Evolutionary conservation across 768 basidiomycete genomes (phyloP).

Genomic region (Trametes punicea): DNA sequence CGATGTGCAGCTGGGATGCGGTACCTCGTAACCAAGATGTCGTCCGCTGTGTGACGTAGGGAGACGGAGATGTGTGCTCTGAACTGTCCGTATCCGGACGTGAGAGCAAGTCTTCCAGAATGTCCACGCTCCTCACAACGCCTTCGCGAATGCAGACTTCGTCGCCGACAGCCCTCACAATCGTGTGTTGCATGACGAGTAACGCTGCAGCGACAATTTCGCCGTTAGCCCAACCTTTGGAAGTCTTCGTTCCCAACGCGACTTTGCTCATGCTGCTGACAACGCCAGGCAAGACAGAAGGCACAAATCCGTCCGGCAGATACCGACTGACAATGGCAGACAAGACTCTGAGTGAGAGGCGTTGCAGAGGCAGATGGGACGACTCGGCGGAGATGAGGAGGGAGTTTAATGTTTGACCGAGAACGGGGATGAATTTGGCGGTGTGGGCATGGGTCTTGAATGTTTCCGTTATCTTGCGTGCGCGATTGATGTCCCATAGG

Average conservation of each 20-base stretch:
- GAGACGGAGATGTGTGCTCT: slow-evolving; percentile 6
- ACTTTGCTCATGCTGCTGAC: slow-evolving; percentile 75
- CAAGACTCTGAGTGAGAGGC: slow-evolving; percentile 56
- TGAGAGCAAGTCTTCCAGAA: slow-evolving; percentile 61
- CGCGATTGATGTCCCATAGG: slow-evolving; percentile 9
- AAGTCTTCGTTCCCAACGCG: slow-evolving; percentile 49
- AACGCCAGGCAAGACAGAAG: slow-evolving; percentile 80
- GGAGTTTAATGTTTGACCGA: slow-evolving; percentile 80
- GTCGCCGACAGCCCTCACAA: slow-evolving; percentile 63
- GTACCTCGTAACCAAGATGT: slow-evolving; percentile 80
- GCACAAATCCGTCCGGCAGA: slow-evolving; percentile 49
- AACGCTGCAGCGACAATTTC: slow-evolving; percentile 61
- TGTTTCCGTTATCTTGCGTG: slow-evolving; percentile 35
- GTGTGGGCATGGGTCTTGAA: slow-evolving; percentile 40
- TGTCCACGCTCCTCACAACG: slow-evolving; percentile 47
- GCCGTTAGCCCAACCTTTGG: slow-evolving; percentile 71
- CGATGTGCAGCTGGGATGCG: slow-evolving; percentile 77
- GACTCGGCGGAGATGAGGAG: slow-evolving; percentile 61
- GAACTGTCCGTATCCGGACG: slow-evolving; percentile 17
- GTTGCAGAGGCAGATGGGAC: slow-evolving; percentile 57
- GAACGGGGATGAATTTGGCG: slow-evolving; percentile 61
- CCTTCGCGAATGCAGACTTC: slow-evolving; percentile 62
- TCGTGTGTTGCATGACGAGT: slow-evolving; percentile 48
- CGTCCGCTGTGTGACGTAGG: slow-evolving; percentile 56
- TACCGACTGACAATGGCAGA: slow-evolving; percentile 48